These are phyloP conservation scores for Mortierella antarctica DNA, from an alignment of 192 early-diverging fungal genomes.

Conservation along the genomic window DNA sequence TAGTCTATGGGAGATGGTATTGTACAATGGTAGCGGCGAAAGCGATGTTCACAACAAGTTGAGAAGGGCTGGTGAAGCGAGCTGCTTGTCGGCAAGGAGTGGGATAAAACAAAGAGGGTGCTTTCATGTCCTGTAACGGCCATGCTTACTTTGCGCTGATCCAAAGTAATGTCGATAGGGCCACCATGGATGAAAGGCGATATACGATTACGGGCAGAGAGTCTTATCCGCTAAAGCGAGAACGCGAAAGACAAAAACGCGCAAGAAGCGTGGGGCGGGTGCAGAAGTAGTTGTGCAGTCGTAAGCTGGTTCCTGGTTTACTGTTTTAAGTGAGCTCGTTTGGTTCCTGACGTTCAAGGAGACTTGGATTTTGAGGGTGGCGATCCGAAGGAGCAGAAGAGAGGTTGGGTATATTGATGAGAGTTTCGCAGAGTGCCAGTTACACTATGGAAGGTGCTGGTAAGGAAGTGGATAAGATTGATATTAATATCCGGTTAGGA, in stretches of 20 bases:
- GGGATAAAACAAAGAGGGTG: not conserved
- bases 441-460: too few species aligned
- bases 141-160: slow-evolving; percentile 25
- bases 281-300: not conserved
- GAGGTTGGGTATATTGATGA: too few species aligned
- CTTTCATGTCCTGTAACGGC: not conserved
- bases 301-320: too few species aligned
- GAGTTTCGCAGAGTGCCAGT: too few species aligned
- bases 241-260: not conserved
- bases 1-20: too few species aligned
- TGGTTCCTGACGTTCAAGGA: not conserved
- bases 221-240: too few species aligned
- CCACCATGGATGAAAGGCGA: slow-evolving; percentile 8
- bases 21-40: too few species aligned
- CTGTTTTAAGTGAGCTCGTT: too few species aligned
- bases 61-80: not conserved
- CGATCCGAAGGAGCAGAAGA: not conserved
- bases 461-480: too few species aligned
- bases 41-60: too few species aligned
- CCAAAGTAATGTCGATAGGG: slow-evolving; percentile 27
- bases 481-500: too few species aligned
- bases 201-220: not conserved
- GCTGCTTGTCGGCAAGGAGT: too few species aligned
- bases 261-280: not conserved
- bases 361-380: slow-evolving; percentile 1